Base-by-base conservation (phyloP, 352 stramenopile species). In the Aphanomyces cochlioides region DNA sequence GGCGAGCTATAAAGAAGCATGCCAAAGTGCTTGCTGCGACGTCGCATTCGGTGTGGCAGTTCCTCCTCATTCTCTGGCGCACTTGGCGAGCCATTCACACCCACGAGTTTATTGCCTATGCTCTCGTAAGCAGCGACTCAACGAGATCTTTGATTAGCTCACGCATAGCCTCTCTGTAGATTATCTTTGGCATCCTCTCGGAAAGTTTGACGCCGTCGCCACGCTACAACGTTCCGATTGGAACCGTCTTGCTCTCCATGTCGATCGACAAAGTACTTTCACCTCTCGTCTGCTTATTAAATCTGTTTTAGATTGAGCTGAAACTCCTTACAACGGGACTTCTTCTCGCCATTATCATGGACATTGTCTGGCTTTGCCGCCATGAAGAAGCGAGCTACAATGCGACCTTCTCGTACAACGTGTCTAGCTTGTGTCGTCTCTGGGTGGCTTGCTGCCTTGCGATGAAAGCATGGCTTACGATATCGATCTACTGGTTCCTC, bases 191-290 rank as follows among this genome's bases (percentile, higher is more conserved):
- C 1, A 78, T 93, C 61, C 13, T 92, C 10, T 89, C 82, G 1
- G 84, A 92, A 61, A 75, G 76, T 19, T 76, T 81, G 12, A 89
- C 84, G 1, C 85, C 84, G 5, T 78, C 75, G 15, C 85, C 85
- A 28, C 74, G 85, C 5, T 87, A 91, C 78, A 93, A 93, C 69
- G 79, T 87, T 6, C 81, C 85, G 2, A 78, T 92, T 13, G 84
- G 80, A 10, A 81, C 64, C 3, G n/a, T 70, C 5, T 61, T 70
- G 37, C 10, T 70, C 17, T 54, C 64, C 12, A 45, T 70, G 6
- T 54, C 64, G 39, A 54, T 70, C 17, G 60, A 70, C 58, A 70
- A 70, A 48, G 64, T 70, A 21, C 4, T n/a, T 12, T 50, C 37
- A 21, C 7, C 28, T 8, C 13, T 34, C n/a, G 4, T 43, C 38